Evolutionary conservation across 2,329 filamentous ascomycete species (phyloP).

Genomic region (Beauveria australis): DNA sequence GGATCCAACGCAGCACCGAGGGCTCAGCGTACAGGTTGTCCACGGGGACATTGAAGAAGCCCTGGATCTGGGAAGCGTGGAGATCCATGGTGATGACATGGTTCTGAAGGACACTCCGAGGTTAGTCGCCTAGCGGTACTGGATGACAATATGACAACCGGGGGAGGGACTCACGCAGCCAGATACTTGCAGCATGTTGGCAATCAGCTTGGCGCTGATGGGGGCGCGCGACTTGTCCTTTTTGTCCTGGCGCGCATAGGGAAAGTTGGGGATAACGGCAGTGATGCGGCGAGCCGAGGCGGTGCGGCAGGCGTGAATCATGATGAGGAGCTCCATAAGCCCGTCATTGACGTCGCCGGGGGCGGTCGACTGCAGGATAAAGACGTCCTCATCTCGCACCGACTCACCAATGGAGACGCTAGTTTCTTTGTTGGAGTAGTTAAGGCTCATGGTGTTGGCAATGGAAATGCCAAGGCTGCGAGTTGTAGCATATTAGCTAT

Average conservation of each 20-base stretch:
- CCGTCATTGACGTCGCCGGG: slow-evolving; percentile 97
- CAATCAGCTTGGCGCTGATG: slow-evolving; percentile 90
- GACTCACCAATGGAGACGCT: slow-evolving; percentile 93
- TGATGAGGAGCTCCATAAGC: slow-evolving; percentile 95
- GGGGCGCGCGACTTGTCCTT: slow-evolving; percentile 92
- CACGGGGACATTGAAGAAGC: slow-evolving; percentile 79
- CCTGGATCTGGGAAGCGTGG: slow-evolving; percentile 88
- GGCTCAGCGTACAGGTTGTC: slow-evolving; percentile 89
- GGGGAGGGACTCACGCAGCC: slow-evolving; percentile 49
- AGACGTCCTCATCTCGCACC: slow-evolving; percentile 95
- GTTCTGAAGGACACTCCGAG: slow-evolving; percentile 37
- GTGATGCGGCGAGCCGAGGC: slow-evolving; percentile 78
- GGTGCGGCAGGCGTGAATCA: slow-evolving; percentile 83
- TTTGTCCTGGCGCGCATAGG: slow-evolving; percentile 94
- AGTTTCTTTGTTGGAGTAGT: slow-evolving; percentile 82
- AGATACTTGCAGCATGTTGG: slow-evolving; percentile 94
- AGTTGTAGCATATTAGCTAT: slow-evolving; percentile 16
- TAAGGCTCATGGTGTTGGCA: slow-evolving; percentile 70
- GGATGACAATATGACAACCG: background rate
- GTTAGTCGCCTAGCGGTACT: background rate
- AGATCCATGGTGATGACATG: slow-evolving; percentile 89
- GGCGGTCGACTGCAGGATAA: slow-evolving; percentile 90
- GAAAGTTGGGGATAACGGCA: slow-evolving; percentile 91
- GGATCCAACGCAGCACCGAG: slow-evolving; percentile 83
- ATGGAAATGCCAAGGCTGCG: slow-evolving; percentile 66